Evolutionary conservation across 805 yeast species (phyloP), one percentile per base, ranked within the genome.

Genomic region (Wickerhamiella lipophila): DNA sequence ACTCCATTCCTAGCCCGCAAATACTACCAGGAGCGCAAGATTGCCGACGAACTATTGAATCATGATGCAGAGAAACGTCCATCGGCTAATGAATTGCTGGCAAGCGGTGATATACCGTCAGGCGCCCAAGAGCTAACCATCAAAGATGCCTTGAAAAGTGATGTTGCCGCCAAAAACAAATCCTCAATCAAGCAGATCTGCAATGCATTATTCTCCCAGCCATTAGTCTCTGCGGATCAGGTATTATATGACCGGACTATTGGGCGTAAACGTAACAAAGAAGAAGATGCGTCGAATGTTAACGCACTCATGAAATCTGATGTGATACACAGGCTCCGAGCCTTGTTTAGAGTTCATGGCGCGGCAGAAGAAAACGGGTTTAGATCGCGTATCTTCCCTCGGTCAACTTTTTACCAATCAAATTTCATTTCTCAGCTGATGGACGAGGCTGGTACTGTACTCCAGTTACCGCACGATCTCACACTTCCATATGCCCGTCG

Each of bases 161-260:
- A 92, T 50, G 82, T 95, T 0, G 88, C 87, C 61, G 89, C 95
- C 0, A 78, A 92, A 0, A 84, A 96, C 0, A 88, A 95, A 1
- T 36, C 42, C n/a, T 87, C 96, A 94, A 92, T 88, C 55, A 84
- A 79, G 54, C 94, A 87, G 62, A 95, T 92, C 0, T 74, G 96
- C 59, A 83, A 81, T 48, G 82, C 92, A 0, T 66, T 92, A 30
- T 92, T 92, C 63, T 72, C 83, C 13, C 94, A 85, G 57, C 87
- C 95, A 0, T 81, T 86, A 57, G 80, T 81, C 63, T 71, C 83
- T 51, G 95, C 95, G 0, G 79, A 81, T 55, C 96, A 86, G 62
- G 75, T 86, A 12, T 68, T 92, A 52, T 92, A 83, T 63, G 97
- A 88, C 51, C 56, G 67, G 1, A 42, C 50, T 16, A 22, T 35